Evolutionary conservation across 768 basidiomycete species (phyloP).

Genomic region (Cystoderma amianthinum): DNA sequence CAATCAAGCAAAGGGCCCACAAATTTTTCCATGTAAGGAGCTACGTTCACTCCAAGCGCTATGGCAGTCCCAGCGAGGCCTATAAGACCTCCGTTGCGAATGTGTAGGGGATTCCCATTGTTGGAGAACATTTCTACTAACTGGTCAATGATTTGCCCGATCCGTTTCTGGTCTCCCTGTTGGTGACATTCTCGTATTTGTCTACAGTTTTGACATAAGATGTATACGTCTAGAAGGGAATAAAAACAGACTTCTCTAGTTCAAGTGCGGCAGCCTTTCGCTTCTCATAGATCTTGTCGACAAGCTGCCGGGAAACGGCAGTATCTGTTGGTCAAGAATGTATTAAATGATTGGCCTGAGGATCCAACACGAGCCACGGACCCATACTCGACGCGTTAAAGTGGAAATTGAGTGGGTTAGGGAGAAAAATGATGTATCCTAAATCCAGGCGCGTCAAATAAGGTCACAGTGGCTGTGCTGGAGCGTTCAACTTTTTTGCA

Average conservation of each 20-base stretch:
- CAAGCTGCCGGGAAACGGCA: slow-evolving; percentile 70
- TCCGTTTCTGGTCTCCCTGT: slow-evolving; percentile 74
- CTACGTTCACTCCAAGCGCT: slow-evolving; percentile 87
- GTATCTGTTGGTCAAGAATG: slow-evolving; percentile 38
- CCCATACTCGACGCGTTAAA: slow-evolving; percentile 2
- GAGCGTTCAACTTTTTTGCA: background rate
- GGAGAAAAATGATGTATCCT: background rate
- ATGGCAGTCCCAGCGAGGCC: slow-evolving; percentile 97
- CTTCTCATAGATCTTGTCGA: slow-evolving; percentile 96
- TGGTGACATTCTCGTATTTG: slow-evolving; percentile 84
- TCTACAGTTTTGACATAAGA: slow-evolving; percentile 27
- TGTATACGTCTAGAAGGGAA: too few relatives aligned
- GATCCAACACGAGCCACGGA: background rate
- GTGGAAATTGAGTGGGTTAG: background rate
- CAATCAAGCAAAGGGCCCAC: slow-evolving; percentile 83
- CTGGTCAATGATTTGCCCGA: slow-evolving; percentile 86
- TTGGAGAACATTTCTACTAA: slow-evolving; percentile 92
- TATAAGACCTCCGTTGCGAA: slow-evolving; percentile 92
- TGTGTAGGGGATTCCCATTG: slow-evolving; percentile 74
- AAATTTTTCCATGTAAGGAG: slow-evolving; percentile 92
- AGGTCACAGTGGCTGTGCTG: slow-evolving; percentile 10
- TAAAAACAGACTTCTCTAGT: slow-evolving; percentile 81
- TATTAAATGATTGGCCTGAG: background rate
- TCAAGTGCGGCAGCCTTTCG: slow-evolving; percentile 93
- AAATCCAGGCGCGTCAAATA: background rate